Evolutionary conservation across 257 asterid genomes (phyloP).

Genomic region (Osmanthus fragrans): DNA sequence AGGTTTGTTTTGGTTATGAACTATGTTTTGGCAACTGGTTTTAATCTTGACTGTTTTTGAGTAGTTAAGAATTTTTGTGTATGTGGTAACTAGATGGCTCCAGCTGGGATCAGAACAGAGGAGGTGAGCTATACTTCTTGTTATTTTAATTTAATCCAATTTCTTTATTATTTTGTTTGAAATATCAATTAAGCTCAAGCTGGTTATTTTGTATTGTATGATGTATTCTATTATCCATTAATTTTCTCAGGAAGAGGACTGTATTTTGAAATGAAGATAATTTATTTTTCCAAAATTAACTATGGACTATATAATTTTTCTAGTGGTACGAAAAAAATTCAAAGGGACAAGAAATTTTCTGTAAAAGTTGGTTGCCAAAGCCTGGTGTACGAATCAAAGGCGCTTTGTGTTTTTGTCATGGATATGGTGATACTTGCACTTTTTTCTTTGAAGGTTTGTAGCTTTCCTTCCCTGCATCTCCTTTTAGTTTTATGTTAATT

Average conservation of each 20-base stretch:
- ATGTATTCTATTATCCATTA: neutral
- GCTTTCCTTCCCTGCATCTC: neutral
- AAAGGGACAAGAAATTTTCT: constrained; percentile 81
- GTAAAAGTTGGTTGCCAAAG: constrained; percentile 95
- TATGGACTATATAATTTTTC: constrained; percentile 9
- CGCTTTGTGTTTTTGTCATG: constrained; percentile 87
- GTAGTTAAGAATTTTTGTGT: neutral
- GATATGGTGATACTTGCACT: constrained; percentile 98
- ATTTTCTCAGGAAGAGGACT: neutral
- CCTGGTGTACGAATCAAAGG: constrained; percentile 89
- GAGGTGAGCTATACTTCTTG: constrained; percentile 56
- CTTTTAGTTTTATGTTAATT: neutral
- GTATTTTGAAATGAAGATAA: neutral
- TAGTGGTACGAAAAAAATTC: constrained; percentile 93
- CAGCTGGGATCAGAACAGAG: constrained; percentile 85
- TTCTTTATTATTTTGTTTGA: neutral
- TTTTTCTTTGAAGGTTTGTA: constrained; percentile 96
- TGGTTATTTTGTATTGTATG: neutral
- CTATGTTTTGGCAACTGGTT: neutral
- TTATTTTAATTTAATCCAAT: neutral
- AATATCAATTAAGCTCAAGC: neutral
- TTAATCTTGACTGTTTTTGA: neutral
- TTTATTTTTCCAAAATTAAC: constrained; percentile 5
- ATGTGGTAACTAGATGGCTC: constrained; percentile 64
- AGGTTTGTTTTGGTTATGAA: constrained; percentile 41